phyloP scores from a whole-genome alignment of 1,284 basidiomycete genomes.

The Fomitopsis betulina region DNA sequence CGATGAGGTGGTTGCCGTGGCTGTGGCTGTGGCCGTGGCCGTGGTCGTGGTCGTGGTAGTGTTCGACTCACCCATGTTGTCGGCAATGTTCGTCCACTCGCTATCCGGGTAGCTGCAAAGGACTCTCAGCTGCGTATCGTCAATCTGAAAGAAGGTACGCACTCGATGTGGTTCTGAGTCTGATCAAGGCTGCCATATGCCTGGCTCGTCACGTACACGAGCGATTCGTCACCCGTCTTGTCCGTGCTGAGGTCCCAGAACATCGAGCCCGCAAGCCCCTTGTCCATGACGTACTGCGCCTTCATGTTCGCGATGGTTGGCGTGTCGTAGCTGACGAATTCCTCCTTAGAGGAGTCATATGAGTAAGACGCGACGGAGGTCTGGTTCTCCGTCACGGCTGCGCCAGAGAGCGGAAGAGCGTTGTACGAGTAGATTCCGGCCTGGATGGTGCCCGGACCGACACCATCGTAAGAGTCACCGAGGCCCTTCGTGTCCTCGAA shows the following conservation, averaged over 20 bases:
- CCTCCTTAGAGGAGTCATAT: constrained; percentile 60
- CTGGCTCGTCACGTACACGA: constrained; percentile 45
- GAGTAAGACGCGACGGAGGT: constrained; percentile 76
- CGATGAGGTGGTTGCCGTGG: too few relatives aligned
- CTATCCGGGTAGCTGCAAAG: constrained; percentile 51
- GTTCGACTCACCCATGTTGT: constrained; percentile 45
- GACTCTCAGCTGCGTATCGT: neutral
- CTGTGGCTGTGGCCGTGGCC: too few relatives aligned
- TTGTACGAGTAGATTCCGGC: constrained; percentile 77
- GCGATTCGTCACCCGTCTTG: constrained; percentile 50
- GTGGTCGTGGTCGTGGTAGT: constrained; percentile 15
- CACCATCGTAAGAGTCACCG: constrained; percentile 70
- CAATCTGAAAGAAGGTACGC: constrained; percentile 11
- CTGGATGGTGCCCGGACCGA: constrained; percentile 72
- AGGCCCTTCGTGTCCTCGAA: constrained; percentile 80
- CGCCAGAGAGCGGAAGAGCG: constrained; percentile 57
- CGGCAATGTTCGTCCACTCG: constrained; percentile 65
- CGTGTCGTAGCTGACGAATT: constrained; percentile 80
- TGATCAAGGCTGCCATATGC: constrained; percentile 53
- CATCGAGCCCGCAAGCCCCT: constrained; percentile 73
- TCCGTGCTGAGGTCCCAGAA: constrained; percentile 79
- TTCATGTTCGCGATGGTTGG: constrained; percentile 72
- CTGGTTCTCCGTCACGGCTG: constrained; percentile 62
- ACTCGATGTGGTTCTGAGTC: constrained; percentile 69
- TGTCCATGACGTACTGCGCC: constrained; percentile 65